Conservation (phyloP, 2,329 filamentous ascomycete species). For the Nemania sp. region DNA sequence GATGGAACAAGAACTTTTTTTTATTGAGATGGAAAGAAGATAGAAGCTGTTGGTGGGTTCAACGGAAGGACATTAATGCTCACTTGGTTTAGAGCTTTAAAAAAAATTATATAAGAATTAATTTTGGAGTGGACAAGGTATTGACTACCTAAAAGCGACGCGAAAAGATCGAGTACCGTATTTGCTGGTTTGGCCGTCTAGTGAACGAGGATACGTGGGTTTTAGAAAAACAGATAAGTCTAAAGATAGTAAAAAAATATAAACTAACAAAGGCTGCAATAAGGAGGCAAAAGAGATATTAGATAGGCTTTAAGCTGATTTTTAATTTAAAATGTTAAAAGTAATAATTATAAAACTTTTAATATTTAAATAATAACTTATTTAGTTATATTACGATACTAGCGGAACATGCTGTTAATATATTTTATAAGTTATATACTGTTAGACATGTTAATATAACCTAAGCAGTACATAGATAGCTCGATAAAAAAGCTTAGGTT, state of each 20-base stretch:
- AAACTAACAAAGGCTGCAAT: slow-evolving; percentile 3
- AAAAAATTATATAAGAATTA: slow-evolving; percentile 3
- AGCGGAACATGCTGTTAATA: too few relatives aligned
- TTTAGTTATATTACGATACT: too few relatives aligned
- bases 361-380: too few relatives aligned
- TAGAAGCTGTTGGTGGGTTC: slow-evolving; percentile 3
- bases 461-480: background rate
- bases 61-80: slow-evolving; percentile 7
- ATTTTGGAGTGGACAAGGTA: slow-evolving; percentile 2
- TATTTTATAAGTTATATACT: too few relatives aligned
- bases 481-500: background rate
- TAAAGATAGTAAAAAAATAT: slow-evolving; percentile 1
- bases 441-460: background rate
- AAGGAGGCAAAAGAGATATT: slow-evolving; percentile 1
- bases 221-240: slow-evolving; percentile 3
- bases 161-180: slow-evolving; percentile 1
- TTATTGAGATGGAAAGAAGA: slow-evolving; percentile 8
- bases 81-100: slow-evolving; percentile 10
- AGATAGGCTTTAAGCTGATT: background rate
- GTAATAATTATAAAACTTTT: too few relatives aligned
- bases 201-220: background rate
- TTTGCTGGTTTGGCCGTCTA: background rate
- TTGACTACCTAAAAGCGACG: background rate
- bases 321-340: background rate
- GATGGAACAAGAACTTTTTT: slow-evolving; percentile 4